These are phyloP conservation scores for Tillandsia leiboldiana DNA, from an alignment of 176 grass and related monocot genomes.

Conservation along the genomic window DNA sequence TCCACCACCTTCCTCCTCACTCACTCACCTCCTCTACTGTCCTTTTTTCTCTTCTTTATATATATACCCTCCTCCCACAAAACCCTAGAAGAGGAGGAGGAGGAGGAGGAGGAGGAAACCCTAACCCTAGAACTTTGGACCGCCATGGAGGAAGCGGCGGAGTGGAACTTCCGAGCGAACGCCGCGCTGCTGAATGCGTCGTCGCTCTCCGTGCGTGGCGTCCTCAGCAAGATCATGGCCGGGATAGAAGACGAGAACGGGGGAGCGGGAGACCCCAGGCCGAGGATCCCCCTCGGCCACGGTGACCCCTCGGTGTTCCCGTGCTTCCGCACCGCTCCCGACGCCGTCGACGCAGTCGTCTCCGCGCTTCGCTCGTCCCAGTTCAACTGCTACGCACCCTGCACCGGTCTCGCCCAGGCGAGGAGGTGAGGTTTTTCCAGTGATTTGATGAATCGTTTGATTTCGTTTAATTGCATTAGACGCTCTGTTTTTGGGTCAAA, in stretches of 20 bases:
- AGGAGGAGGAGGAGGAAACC: not conserved
- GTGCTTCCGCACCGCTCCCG: slow-evolving; percentile 38
- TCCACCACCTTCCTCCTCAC: too few relatives aligned
- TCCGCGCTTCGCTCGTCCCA: slow-evolving; percentile 21
- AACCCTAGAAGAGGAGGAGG: too few relatives aligned
- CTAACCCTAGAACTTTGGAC: not conserved
- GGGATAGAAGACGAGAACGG: slow-evolving; percentile 21
- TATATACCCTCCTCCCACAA: too few relatives aligned
- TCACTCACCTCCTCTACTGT: too few relatives aligned
- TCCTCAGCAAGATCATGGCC: slow-evolving; percentile 31
- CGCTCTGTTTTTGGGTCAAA: too few relatives aligned
- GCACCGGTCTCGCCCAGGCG: slow-evolving; percentile 26
- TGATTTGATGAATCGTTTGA: not conserved
- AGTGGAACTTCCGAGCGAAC: slow-evolving; percentile 43
- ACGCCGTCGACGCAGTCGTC: slow-evolving; percentile 43
- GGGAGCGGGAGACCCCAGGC: not conserved
- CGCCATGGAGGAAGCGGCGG: not conserved
- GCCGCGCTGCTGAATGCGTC: slow-evolving; percentile 22
- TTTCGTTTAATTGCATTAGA: too few relatives aligned
- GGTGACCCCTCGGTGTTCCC: slow-evolving; percentile 52
- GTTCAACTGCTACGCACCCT: slow-evolving; percentile 31
- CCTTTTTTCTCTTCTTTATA: too few relatives aligned
- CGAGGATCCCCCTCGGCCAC: slow-evolving; percentile 38
- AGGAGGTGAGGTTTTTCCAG: slow-evolving; percentile 17
- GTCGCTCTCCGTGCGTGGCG: slow-evolving; percentile 33